Percentiles rank a stretch among this genome's conserved stretches.
phyloP scores from a whole-genome alignment of 169 alveolate species.

The Eimeria acervulina region DNA sequence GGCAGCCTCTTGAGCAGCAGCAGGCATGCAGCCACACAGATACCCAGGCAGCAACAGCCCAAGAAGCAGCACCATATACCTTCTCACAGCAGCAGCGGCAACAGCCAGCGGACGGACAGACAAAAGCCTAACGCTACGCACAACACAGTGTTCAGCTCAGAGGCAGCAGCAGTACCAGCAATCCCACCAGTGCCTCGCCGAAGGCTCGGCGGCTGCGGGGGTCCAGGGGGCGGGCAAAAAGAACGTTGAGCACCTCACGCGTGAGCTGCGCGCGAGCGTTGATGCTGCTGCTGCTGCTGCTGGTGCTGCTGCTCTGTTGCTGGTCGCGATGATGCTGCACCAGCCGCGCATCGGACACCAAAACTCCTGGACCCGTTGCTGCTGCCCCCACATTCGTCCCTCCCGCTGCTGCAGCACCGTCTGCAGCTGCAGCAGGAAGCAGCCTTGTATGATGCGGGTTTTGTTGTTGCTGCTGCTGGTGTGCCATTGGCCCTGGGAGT shows the following conservation, averaged over 20 bases:
- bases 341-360: constrained; percentile 25
- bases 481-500: background rate
- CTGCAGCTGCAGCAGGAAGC: background rate
- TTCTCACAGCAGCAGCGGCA: too few relatives aligned
- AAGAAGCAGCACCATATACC: background rate
- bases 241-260: constrained; percentile 39
- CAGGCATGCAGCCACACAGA: background rate
- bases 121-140: too few relatives aligned
- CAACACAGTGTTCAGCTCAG: too few relatives aligned
- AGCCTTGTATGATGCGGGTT: background rate
- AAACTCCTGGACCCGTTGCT: background rate
- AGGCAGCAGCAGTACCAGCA: background rate
- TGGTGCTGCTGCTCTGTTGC: constrained; percentile 35
- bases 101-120: too few relatives aligned
- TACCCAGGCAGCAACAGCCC: background rate
- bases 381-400: background rate
- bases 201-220: constrained; percentile 54
- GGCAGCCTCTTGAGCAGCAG: background rate
- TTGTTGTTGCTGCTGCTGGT: background rate
- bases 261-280: constrained; percentile 32
- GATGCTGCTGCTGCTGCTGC: constrained; percentile 52
- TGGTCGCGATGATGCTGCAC: constrained; percentile 38
- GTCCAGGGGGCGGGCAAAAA: constrained; percentile 27
- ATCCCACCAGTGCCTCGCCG: constrained; percentile 7
- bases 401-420: background rate